Evolutionary conservation across 2,329 filamentous ascomycete species (phyloP).

Genomic region (Thielaviopsis musarum): DNA sequence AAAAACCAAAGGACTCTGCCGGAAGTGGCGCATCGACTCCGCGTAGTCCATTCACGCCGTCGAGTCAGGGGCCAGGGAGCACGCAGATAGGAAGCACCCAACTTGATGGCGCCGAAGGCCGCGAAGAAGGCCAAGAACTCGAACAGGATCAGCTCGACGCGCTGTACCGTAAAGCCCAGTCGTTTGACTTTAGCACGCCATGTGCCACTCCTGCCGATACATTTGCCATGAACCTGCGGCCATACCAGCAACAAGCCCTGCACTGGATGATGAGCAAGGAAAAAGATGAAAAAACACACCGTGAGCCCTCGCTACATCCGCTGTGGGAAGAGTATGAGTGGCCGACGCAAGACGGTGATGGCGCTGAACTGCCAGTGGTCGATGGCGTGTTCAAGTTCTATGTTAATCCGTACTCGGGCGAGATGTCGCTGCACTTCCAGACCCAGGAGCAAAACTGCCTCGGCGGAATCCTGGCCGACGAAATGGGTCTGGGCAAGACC

Average conservation of each 20-base stretch:
- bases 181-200: constrained; percentile 86
- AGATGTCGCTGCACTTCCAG: constrained; percentile 81
- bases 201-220: constrained; percentile 67
- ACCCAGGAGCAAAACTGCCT: constrained; percentile 87
- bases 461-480: constrained; percentile 82
- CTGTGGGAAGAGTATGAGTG: constrained; percentile 92
- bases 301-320: constrained; percentile 79
- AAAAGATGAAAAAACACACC: constrained; percentile 53
- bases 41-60: neutral
- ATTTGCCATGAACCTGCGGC: constrained; percentile 69
- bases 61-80: too few relatives aligned
- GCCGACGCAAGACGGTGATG: constrained; percentile 77
- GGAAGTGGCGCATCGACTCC: neutral
- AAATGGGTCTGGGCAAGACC: constrained; percentile 96
- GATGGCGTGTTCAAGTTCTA: constrained; percentile 60
- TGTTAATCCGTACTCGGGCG: constrained; percentile 92
- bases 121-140: constrained; percentile 75
- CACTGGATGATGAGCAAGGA: constrained; percentile 97
- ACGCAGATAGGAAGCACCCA: neutral
- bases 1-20: constrained; percentile 25
- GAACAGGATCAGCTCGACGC: constrained; percentile 92
- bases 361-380: constrained; percentile 51
- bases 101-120: constrained; percentile 33
- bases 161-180: constrained; percentile 88
- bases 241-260: constrained; percentile 88